A percentile compares a stretch with the other conserved stretches of the same genome.
phyloP scores from a whole-genome alignment of 805 yeast species.

The Teunomyces panamensis region DNA sequence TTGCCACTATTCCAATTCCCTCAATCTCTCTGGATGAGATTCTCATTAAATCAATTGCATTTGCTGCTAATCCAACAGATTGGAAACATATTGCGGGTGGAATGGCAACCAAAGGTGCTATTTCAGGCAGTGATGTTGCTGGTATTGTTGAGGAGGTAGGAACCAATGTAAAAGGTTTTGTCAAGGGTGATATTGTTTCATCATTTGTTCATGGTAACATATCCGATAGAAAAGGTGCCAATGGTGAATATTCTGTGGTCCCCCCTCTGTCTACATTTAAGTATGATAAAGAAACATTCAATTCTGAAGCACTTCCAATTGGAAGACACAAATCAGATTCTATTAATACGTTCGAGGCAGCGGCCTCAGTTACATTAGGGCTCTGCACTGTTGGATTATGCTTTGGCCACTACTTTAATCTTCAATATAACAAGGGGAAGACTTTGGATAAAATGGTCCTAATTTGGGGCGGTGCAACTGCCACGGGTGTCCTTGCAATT shows the following conservation, averaged over 20 bases:
- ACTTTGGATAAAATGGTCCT: conserved; percentile 18
- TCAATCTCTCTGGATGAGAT: conserved; percentile 35
- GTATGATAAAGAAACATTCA: conserved; percentile 15
- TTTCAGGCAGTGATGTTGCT: conserved; percentile 59
- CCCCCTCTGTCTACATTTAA: conserved; percentile 36
- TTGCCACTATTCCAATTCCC: conserved; percentile 28
- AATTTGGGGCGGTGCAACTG: conserved; percentile 39
- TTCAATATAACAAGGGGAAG: conserved; percentile 12
- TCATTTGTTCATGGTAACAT: conserved; percentile 55
- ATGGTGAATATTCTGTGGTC: conserved; percentile 50
- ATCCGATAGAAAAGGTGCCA: conserved; percentile 50
- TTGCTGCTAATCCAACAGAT: conserved; percentile 68
- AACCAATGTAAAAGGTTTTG: conserved; percentile 29
- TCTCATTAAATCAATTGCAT: conserved; percentile 50
- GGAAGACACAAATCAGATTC: conserved; percentile 31
- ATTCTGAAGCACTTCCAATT: conserved; percentile 14
- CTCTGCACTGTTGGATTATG: conserved; percentile 47
- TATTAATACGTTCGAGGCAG: conserved; percentile 56
- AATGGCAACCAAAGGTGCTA: conserved; percentile 45
- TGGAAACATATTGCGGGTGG: conserved; percentile 54
- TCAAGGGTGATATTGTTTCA: conserved; percentile 48
- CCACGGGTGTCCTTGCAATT: conserved; percentile 29
- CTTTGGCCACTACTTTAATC: conserved; percentile 31
- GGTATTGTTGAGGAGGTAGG: conserved; percentile 59
- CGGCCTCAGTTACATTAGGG: conserved; percentile 59